phyloP scores from a whole-genome alignment of 371 early-diverging fungal genomes.

The Apophysomyces variabilis region DNA sequence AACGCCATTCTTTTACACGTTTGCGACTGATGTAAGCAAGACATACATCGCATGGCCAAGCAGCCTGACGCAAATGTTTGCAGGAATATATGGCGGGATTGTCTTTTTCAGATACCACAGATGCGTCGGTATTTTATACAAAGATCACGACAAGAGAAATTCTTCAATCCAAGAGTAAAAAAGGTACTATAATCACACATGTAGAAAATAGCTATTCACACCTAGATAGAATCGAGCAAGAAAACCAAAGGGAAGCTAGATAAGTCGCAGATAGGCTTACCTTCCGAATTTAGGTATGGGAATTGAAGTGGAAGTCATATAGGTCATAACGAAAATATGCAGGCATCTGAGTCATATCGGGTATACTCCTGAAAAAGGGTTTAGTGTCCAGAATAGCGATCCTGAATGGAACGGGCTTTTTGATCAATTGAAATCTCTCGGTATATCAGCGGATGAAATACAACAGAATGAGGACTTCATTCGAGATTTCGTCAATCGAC shows the following conservation, averaged over 20 bases:
- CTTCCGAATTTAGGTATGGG: constrained; percentile 72
- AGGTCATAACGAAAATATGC: background rate
- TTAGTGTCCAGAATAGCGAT: constrained; percentile 80
- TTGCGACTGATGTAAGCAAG: constrained; percentile 77
- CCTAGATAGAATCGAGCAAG: constrained; percentile 14
- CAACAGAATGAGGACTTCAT: constrained; percentile 52
- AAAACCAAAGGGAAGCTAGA: constrained; percentile 61
- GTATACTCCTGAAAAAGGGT: constrained; percentile 81
- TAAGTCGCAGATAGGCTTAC: constrained; percentile 78
- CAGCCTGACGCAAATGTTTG: background rate
- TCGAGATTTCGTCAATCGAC: constrained; percentile 48
- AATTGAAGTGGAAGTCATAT: background rate
- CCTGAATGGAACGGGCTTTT: constrained; percentile 80
- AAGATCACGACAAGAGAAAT: constrained; percentile 65
- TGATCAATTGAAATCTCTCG: constrained; percentile 51
- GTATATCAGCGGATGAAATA: constrained; percentile 50
- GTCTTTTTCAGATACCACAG: constrained; percentile 84
- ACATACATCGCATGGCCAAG: background rate
- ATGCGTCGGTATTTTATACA: constrained; percentile 78
- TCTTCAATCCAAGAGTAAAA: constrained; percentile 38
- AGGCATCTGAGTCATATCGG: constrained; percentile 84
- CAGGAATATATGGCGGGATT: constrained; percentile 81
- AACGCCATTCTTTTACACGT: constrained; percentile 85
- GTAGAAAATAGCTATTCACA: background rate
- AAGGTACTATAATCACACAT: constrained; percentile 12